Conservation (phyloP, 2,329 filamentous ascomycete genomes). For the Colletotrichum sp. region DNA sequence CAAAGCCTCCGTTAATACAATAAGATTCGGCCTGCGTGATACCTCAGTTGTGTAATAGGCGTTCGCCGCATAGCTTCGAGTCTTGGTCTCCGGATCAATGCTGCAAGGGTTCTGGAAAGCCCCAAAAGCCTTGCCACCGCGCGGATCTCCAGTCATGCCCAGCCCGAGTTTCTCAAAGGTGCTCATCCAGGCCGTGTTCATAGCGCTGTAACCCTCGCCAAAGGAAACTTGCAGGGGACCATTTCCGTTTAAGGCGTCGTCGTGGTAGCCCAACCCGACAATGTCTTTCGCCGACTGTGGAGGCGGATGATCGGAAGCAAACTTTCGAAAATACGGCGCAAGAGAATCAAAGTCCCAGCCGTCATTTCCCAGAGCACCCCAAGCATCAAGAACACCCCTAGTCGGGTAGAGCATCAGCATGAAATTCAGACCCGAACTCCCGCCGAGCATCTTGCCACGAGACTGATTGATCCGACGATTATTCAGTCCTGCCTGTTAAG, state of each 20-base stretch:
- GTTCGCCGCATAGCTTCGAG: constrained; percentile 35
- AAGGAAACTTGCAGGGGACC: constrained; percentile 43
- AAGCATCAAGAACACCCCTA: constrained; percentile 25
- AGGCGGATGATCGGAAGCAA: constrained; percentile 31
- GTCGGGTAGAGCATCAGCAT: constrained; percentile 24
- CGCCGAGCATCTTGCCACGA: constrained; percentile 27
- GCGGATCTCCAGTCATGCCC: constrained; percentile 35
- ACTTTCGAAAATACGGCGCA: constrained; percentile 37
- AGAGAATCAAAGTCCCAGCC: constrained; percentile 32
- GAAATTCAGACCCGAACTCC: constrained; percentile 27
- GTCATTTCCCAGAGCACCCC: constrained; percentile 29
- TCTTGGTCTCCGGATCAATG: constrained; percentile 35
- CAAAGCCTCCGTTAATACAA: constrained; percentile 25
- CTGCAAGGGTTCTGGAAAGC: constrained; percentile 36
- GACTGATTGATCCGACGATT: constrained; percentile 26
- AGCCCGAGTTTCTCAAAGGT: constrained; percentile 38
- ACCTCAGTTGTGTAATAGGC: constrained; percentile 34
- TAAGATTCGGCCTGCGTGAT: constrained; percentile 24
- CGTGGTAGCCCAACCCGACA: constrained; percentile 34
- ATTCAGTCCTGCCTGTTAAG: constrained; percentile 22
- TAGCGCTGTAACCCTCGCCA: constrained; percentile 34
- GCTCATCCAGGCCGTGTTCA: constrained; percentile 41
- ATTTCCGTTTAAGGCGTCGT: constrained; percentile 33
- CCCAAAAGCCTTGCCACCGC: constrained; percentile 32
- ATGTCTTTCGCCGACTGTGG: constrained; percentile 29